phyloP scores from a whole-genome alignment of 305 asterid genomes.

The Fraxinus xanthoxyloides region DNA sequence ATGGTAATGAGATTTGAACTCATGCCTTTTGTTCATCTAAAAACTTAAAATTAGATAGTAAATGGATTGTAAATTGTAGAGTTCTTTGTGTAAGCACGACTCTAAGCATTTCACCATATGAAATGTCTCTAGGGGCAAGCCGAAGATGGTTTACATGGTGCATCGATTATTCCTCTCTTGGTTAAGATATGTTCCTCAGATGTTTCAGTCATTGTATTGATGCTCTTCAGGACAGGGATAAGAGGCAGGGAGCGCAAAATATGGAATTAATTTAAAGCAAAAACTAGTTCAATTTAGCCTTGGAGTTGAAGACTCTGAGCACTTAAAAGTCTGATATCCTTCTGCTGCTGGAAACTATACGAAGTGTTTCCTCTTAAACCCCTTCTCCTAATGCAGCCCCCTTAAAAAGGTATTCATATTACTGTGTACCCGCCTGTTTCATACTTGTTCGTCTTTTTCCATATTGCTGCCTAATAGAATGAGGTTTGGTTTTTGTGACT shows the following conservation, averaged over 20 bases:
- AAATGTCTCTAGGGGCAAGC: neutral
- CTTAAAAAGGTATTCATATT: too few relatives aligned
- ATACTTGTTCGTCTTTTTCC: neutral
- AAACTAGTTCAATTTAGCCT: neutral
- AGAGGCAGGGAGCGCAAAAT: neutral
- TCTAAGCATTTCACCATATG: neutral
- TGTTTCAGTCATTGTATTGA: neutral
- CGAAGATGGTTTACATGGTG: neutral
- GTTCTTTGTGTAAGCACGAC: neutral
- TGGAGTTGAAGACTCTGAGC: too few relatives aligned
- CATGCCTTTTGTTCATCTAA: neutral
- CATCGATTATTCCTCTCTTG: neutral
- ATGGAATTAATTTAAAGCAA: neutral
- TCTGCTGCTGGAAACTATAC: neutral
- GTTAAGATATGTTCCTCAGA: neutral
- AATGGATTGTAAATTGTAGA: neutral
- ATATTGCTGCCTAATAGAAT: neutral
- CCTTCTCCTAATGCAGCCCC: neutral
- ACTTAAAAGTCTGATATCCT: neutral
- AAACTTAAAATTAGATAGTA: neutral
- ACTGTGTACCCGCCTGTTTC: neutral
- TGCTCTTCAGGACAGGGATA: neutral
- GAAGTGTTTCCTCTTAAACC: neutral
- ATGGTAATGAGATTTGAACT: neutral
- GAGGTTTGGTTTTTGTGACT: neutral